Conservation (phyloP, 176 grass and related monocot species). For the Eremochloa ophiuroides region DNA sequence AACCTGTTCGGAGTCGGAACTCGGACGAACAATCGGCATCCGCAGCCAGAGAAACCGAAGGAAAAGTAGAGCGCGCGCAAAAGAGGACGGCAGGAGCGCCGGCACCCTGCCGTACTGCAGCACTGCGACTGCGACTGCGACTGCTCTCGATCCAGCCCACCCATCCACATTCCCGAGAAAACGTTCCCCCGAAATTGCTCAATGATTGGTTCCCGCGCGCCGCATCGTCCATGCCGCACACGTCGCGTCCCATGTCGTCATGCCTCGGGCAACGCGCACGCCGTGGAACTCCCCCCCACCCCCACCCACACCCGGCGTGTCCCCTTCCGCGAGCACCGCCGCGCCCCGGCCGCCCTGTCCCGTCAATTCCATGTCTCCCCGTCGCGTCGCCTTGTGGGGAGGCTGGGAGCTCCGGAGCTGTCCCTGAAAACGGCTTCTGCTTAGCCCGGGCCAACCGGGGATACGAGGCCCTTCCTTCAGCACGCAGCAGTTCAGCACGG, state of each 20-base stretch:
- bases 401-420: background rate
- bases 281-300: too few relatives aligned
- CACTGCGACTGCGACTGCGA: background rate
- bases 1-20: background rate
- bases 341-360: slow-evolving; percentile 26
- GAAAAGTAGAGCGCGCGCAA: background rate
- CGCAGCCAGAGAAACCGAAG: background rate
- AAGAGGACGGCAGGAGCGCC: slow-evolving; percentile 29
- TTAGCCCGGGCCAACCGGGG: background rate
- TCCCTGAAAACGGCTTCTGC: background rate
- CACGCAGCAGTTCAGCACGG: background rate
- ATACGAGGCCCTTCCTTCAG: background rate
- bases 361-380: slow-evolving; percentile 46
- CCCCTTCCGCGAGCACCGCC: slow-evolving; percentile 34
- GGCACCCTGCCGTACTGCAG: slow-evolving; percentile 2
- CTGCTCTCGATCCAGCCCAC: background rate
- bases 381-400: slow-evolving; percentile 35
- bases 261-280: slow-evolving; percentile 38
- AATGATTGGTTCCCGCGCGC: slow-evolving; percentile 37
- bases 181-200: slow-evolving; percentile 1
- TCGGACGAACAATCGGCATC: slow-evolving; percentile 34
- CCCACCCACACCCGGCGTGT: too few relatives aligned
- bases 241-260: slow-evolving; percentile 39
- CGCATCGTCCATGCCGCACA: slow-evolving; percentile 20
- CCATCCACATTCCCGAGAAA: slow-evolving; percentile 2